Conservation (phyloP, 1,139 yeast genomes). For the Yamadazyma spencermartinsiae region DNA sequence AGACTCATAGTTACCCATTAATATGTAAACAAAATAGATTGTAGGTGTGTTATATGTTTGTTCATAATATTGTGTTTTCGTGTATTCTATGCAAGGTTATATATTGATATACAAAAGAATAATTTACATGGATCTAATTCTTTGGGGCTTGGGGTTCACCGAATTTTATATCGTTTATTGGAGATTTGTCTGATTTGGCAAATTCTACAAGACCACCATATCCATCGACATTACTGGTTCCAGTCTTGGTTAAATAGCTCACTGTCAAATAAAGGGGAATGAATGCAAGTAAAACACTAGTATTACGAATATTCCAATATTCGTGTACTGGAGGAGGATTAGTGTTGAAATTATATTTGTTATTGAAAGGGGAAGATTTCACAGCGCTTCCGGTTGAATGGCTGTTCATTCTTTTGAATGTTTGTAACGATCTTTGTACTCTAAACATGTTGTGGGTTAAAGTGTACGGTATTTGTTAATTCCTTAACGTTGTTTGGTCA, state of each 20-base stretch:
- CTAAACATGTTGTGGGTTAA: conserved; percentile 9
- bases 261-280: conserved; percentile 39
- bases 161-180: conserved; percentile 36
- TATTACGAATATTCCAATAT: conserved; percentile 47
- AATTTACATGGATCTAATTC: conserved; percentile 5
- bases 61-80: too few relatives aligned
- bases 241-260: conserved; percentile 35
- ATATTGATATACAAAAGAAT: conserved; percentile 1
- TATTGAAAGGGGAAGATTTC: conserved; percentile 34
- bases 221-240: conserved; percentile 31
- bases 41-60: too few relatives aligned
- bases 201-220: conserved; percentile 34
- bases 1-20: background rate
- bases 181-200: conserved; percentile 41
- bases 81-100: conserved; percentile 2
- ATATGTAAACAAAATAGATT: too few relatives aligned
- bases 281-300: conserved; percentile 38
- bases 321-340: conserved; percentile 51
- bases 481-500: conserved; percentile 9
- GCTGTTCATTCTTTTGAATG: conserved; percentile 32
- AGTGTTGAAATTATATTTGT: conserved; percentile 45
- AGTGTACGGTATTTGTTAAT: background rate
- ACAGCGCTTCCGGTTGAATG: conserved; percentile 23
- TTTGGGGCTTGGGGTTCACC: conserved; percentile 37
- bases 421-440: conserved; percentile 8